Evolutionary conservation across 148 eudicot species (phyloP).

Genomic region (Vaccinium myrtillus): DNA sequence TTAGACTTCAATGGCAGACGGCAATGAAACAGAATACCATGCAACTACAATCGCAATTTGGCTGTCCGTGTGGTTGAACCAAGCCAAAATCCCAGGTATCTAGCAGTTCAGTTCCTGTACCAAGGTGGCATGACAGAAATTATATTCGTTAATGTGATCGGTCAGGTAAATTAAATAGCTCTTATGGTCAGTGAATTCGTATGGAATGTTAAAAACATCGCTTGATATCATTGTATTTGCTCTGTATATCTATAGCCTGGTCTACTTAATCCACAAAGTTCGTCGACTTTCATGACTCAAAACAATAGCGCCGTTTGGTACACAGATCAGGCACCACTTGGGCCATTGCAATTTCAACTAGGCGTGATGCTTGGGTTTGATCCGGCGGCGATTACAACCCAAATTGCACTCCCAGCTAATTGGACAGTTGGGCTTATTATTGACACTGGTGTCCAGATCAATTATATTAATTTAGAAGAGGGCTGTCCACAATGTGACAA

Average conservation of each 20-base stretch:
- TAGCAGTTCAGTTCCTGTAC: conserved; percentile 65
- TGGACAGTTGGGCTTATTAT: too few species aligned
- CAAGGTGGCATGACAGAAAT: conserved; percentile 14
- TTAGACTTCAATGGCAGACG: conserved; percentile 48
- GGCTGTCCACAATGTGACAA: too few species aligned
- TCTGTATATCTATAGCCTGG: conserved; percentile 40
- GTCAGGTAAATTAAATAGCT: conserved; percentile 36
- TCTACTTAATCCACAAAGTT: conserved; percentile 16
- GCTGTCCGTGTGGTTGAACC: conserved; percentile 69
- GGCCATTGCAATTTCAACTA: conserved; percentile 65
- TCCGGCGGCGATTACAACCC: too few species aligned
- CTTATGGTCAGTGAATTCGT: neutral
- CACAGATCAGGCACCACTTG: conserved; percentile 52
- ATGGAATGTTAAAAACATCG: neutral
- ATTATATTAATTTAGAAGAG: too few species aligned
- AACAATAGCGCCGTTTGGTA: conserved; percentile 78
- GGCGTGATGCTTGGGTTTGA: conserved; percentile 24
- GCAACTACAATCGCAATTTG: conserved; percentile 60
- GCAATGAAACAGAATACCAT: conserved; percentile 55
- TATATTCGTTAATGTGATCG: conserved; percentile 31
- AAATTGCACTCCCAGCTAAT: too few species aligned
- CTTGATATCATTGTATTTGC: neutral
- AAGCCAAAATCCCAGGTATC: conserved; percentile 56
- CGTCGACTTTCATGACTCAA: conserved; percentile 53
- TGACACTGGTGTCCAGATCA: too few species aligned